A percentile compares a stretch with the other conserved stretches of the same genome.
phyloP scores from a whole-genome alignment of 768 basidiomycete species.

The Boletus sp. region DNA sequence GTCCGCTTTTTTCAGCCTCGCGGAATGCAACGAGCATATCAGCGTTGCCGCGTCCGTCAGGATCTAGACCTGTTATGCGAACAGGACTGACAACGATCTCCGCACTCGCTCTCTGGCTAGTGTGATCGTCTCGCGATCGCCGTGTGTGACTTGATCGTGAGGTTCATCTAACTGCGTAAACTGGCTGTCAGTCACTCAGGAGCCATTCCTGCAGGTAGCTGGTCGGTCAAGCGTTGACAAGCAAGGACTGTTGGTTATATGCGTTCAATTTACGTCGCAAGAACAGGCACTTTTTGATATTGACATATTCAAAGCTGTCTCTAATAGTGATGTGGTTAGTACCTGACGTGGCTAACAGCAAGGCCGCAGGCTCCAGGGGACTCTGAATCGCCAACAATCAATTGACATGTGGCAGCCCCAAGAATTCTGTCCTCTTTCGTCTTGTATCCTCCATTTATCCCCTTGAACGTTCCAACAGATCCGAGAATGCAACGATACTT shows the following conservation, averaged over 20 bases:
- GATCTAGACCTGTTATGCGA: not conserved
- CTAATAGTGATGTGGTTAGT: not conserved
- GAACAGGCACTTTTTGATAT: constrained; percentile 2
- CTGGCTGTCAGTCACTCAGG: constrained; percentile 7
- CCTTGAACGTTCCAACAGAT: constrained; percentile 26
- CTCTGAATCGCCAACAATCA: not conserved
- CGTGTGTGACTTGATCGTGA: constrained; percentile 3
- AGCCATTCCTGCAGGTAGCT: not conserved
- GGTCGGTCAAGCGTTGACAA: not conserved
- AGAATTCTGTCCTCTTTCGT: constrained; percentile 7
- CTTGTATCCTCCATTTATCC: constrained; percentile 9
- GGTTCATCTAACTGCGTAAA: constrained; percentile 6
- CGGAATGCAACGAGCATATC: not conserved
- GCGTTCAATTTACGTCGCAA: constrained; percentile 23
- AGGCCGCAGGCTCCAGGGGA: not conserved
- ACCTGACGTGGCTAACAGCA: constrained; percentile 6
- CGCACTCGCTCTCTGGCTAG: not conserved
- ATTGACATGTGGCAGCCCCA: constrained; percentile 28
- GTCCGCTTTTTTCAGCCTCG: constrained; percentile 1
- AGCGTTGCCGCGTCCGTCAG: not conserved
- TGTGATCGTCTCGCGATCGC: constrained; percentile 3
- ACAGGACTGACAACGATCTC: not conserved
- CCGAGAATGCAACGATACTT: constrained; percentile 2
- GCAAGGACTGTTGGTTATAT: constrained; percentile 5
- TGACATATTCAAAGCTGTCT: constrained; percentile 10